Percentiles rank a stretch among this genome's conserved stretches.
These are phyloP conservation scores for Pugionium dolabratum DNA, from an alignment of 345 rosid genomes.

Conservation along the genomic window DNA sequence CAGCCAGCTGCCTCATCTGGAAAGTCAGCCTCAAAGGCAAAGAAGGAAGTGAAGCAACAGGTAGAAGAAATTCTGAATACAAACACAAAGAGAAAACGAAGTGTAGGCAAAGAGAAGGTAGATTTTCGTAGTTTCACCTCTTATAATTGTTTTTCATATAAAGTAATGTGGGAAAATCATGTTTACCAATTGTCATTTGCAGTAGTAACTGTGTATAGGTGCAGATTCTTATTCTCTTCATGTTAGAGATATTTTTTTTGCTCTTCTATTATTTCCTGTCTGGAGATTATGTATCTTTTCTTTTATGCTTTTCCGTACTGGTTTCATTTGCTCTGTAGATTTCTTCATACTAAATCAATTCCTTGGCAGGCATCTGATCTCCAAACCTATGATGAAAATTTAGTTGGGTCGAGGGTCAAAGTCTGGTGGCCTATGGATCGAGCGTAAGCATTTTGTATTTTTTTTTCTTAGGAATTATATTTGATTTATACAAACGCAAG, in stretches of 20 bases:
- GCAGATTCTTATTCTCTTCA: slow-evolving; percentile 16
- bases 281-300: slow-evolving; percentile 1
- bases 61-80: slow-evolving; percentile 59
- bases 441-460: slow-evolving; percentile 43
- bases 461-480: slow-evolving; percentile 9
- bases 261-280: background rate
- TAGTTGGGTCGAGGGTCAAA: slow-evolving; percentile 75
- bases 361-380: background rate
- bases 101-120: slow-evolving; percentile 60
- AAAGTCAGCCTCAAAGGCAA: slow-evolving; percentile 52
- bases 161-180: slow-evolving; percentile 1
- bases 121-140: slow-evolving; percentile 22
- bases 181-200: slow-evolving; percentile 19
- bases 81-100: slow-evolving; percentile 59
- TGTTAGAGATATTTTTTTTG: slow-evolving; percentile 7
- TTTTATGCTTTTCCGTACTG: background rate
- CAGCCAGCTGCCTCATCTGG: slow-evolving; percentile 59
- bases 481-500: slow-evolving; percentile 1
- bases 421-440: slow-evolving; percentile 96
- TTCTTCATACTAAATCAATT: no score
- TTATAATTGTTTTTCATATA: slow-evolving; percentile 1
- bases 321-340: background rate
- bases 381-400: slow-evolving; percentile 46
- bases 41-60: slow-evolving; percentile 49
- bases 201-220: slow-evolving; percentile 18